Conservation (phyloP, 805 yeast species). For the Saturnispora diversa region DNA sequence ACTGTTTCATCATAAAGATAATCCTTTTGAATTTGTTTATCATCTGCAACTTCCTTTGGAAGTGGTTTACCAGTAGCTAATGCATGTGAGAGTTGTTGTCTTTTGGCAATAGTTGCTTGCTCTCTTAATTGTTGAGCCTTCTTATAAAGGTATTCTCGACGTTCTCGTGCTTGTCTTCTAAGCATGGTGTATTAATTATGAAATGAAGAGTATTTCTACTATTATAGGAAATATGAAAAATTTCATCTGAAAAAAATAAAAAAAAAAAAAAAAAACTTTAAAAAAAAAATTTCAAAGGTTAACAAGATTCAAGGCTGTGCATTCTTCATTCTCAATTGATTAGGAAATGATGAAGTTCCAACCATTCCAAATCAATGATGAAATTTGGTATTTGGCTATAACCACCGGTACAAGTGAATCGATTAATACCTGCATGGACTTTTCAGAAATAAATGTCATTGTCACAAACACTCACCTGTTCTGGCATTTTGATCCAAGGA, state of each 20-base stretch:
- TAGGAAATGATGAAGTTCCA: slow-evolving; percentile 5
- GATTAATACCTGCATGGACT: not conserved
- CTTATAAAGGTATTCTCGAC: slow-evolving; percentile 86
- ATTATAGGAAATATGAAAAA: not conserved
- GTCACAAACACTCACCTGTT: not conserved
- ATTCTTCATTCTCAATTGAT: not conserved
- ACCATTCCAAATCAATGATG: not conserved
- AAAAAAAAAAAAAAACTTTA: slow-evolving; percentile 1
- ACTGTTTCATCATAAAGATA: slow-evolving; percentile 80
- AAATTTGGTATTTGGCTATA: slow-evolving; percentile 1
- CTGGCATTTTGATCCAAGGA: not conserved
- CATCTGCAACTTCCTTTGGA: slow-evolving; percentile 87
- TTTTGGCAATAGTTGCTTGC: slow-evolving; percentile 72
- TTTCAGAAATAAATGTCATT: not conserved
- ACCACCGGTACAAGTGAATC: too few relatives aligned
- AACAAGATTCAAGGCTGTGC: slow-evolving; percentile 1
- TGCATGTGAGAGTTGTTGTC: slow-evolving; percentile 80
- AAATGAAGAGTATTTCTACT: not conserved
- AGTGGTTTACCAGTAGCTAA: slow-evolving; percentile 86
- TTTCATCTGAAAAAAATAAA: not conserved
- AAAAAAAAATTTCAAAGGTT: too few relatives aligned
- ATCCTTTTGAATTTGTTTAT: slow-evolving; percentile 69
- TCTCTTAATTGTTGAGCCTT: slow-evolving; percentile 89
- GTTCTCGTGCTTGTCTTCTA: slow-evolving; percentile 91
- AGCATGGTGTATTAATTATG: slow-evolving; percentile 37